A percentile compares a stretch with the other conserved stretches of the same genome.
These are phyloP conservation scores for Fusarium kyushuense DNA, from an alignment of 2,329 filamentous ascomycete genomes.

Conservation along the genomic window DNA sequence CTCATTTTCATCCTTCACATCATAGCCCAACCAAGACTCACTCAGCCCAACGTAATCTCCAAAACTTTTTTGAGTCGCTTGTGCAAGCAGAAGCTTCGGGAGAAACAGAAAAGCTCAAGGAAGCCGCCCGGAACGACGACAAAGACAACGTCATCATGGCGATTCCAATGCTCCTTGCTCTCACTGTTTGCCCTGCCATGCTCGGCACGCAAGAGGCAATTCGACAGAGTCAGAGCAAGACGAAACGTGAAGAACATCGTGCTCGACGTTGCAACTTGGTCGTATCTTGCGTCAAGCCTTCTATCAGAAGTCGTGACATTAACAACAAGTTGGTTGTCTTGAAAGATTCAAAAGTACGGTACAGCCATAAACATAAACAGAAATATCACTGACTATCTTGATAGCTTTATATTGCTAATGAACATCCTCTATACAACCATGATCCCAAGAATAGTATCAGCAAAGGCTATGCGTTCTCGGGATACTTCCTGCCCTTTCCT, in stretches of 20 bases:
- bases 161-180: slow-evolving; percentile 47
- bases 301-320: slow-evolving; percentile 57
- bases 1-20: slow-evolving; percentile 20
- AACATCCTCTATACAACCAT: slow-evolving; percentile 45
- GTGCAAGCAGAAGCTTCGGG: slow-evolving; percentile 44
- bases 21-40: slow-evolving; percentile 27
- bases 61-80: slow-evolving; percentile 41
- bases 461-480: slow-evolving; percentile 65
- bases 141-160: slow-evolving; percentile 47
- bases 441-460: slow-evolving; percentile 57
- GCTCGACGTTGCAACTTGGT: slow-evolving; percentile 61
- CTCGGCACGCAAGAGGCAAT: slow-evolving; percentile 62
- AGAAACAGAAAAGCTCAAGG: slow-evolving; percentile 47
- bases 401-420: slow-evolving; percentile 49
- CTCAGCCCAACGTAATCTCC: slow-evolving; percentile 34
- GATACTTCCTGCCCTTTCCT: slow-evolving; percentile 69
- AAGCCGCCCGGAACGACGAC: slow-evolving; percentile 44
- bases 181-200: slow-evolving; percentile 54
- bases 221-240: slow-evolving; percentile 60
- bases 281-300: slow-evolving; percentile 61
- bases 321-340: slow-evolving; percentile 61
- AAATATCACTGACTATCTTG: neutral
- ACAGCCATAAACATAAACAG: neutral
- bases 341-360: slow-evolving; percentile 55
- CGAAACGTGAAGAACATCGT: slow-evolving; percentile 61